A percentile compares a stretch with the other conserved stretches of the same genome.
phyloP scores from a whole-genome alignment of 257 asterid genomes.

The Capsicum chinense region DNA sequence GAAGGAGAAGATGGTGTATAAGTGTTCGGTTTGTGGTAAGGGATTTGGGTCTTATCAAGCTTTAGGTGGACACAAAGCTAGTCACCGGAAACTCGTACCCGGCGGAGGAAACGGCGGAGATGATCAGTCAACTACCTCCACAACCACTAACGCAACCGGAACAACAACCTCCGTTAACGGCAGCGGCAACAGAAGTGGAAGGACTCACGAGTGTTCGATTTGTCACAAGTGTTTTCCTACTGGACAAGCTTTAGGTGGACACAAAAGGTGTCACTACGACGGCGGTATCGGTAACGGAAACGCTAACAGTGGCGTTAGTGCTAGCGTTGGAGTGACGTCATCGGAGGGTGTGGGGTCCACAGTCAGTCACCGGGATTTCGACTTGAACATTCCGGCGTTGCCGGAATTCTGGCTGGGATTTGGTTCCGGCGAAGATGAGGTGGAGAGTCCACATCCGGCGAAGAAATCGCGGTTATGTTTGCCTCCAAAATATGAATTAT shows the following conservation, averaged over 20 bases:
- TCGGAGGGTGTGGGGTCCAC: conserved; percentile 66
- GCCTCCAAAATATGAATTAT: conserved; percentile 40
- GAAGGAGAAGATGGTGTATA: conserved; percentile 38
- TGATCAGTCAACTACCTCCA: conserved; percentile 32
- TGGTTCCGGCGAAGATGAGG: conserved; percentile 56
- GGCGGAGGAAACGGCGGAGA: conserved; percentile 21
- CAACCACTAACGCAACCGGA: conserved; percentile 30
- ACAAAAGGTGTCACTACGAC: conserved; percentile 65
- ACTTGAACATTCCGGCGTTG: conserved; percentile 66
- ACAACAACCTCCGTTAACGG: conserved; percentile 16
- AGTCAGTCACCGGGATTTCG: conserved; percentile 51
- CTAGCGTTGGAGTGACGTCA: conserved; percentile 38
- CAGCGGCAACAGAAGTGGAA: conserved; percentile 33
- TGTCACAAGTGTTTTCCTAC: conserved; percentile 55
- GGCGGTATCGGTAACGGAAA: conserved; percentile 41
- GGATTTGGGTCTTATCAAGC: conserved; percentile 56
- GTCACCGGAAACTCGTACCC: conserved; percentile 41
- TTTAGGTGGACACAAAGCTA: conserved; percentile 58
- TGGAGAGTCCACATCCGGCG: conserved; percentile 72
- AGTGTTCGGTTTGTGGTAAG: conserved; percentile 52
- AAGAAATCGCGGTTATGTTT: conserved; percentile 51
- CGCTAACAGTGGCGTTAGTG: conserved; percentile 19
- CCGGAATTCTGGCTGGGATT: conserved; percentile 48
- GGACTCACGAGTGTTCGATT: conserved; percentile 59
- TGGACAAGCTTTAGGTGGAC: conserved; percentile 72